Conservation (phyloP, 495 filamentous ascomycete species). For the Penicillium arizonense region DNA sequence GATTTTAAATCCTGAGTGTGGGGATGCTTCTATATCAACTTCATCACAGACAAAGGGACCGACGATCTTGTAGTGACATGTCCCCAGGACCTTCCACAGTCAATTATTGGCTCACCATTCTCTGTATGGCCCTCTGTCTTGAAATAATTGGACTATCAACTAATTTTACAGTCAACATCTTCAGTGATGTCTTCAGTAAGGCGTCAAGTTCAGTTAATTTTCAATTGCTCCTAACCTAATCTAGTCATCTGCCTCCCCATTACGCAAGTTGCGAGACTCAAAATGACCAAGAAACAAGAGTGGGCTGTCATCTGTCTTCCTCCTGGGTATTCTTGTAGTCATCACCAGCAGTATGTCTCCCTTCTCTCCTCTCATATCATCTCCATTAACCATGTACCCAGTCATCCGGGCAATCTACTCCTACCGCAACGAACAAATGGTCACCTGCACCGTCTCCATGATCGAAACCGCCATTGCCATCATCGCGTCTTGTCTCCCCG, state of each 20-base stretch:
- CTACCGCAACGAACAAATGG: slow-evolving; percentile 22
- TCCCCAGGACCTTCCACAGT: slow-evolving; percentile 10
- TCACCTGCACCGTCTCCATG: slow-evolving; percentile 28
- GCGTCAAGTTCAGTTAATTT: background rate
- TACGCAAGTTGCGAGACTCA: slow-evolving; percentile 18
- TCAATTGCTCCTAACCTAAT: background rate
- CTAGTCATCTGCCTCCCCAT: slow-evolving; percentile 25
- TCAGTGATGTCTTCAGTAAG: slow-evolving; percentile 23
- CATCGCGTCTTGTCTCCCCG: slow-evolving; percentile 27
- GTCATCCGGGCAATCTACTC: slow-evolving; percentile 26
- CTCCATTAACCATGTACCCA: background rate
- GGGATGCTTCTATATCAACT: background rate
- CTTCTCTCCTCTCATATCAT: background rate
- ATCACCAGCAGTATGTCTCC: slow-evolving; percentile 22
- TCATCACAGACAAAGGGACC: background rate
- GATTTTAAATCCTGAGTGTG: slow-evolving; percentile 7
- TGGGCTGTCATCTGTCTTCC: slow-evolving; percentile 21
- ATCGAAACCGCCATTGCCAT: slow-evolving; percentile 27
- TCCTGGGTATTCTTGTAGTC: slow-evolving; percentile 21
- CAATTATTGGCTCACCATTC: slow-evolving; percentile 24
- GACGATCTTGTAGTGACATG: slow-evolving; percentile 11
- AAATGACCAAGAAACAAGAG: slow-evolving; percentile 22
- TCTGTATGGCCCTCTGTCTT: slow-evolving; percentile 12
- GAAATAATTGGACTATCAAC: background rate
- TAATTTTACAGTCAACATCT: slow-evolving; percentile 24